Evolutionary conservation across 805 yeast genomes (phyloP).

Genomic region (Ogataea wickerhamii): DNA sequence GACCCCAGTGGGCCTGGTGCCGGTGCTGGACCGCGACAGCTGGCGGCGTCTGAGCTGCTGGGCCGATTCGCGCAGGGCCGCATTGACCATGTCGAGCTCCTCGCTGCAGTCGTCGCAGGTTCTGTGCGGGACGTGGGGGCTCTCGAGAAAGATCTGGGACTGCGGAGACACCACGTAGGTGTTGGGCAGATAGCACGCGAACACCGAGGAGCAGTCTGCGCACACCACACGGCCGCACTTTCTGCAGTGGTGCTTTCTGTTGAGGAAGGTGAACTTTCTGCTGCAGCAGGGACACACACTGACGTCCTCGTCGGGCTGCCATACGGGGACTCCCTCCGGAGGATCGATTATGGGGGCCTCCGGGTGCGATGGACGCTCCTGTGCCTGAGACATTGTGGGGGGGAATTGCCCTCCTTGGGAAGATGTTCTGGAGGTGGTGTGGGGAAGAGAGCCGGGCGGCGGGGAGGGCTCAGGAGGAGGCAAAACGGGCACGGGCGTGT

Average conservation of each 20-base stretch:
- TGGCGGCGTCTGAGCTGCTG: background rate
- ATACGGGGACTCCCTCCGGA: conserved; percentile 39
- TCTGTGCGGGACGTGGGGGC: conserved; percentile 56
- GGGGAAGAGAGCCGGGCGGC: no score
- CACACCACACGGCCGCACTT: conserved; percentile 79
- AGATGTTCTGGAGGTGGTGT: no score
- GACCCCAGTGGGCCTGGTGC: conserved; percentile 3
- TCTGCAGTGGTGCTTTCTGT: conserved; percentile 80
- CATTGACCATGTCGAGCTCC: conserved; percentile 51
- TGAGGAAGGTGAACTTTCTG: conserved; percentile 51
- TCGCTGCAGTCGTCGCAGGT: conserved; percentile 74
- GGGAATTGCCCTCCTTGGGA: no score
- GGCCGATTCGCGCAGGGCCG: conserved; percentile 33
- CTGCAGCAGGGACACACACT: conserved; percentile 54
- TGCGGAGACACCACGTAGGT: conserved; percentile 58
- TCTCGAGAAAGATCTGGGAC: conserved; percentile 43
- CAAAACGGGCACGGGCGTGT: no score
- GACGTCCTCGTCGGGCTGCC: conserved; percentile 70
- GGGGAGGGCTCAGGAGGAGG: no score
- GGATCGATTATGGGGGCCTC: no score
- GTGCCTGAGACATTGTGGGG: no score
- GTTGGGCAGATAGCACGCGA: conserved; percentile 53
- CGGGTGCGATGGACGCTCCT: no score
- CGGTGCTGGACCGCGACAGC: background rate
- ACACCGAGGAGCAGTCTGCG: conserved; percentile 56